Percentiles rank a stretch among this genome's conserved stretches.
These are phyloP conservation scores for Paecilomyces formosus DNA, from an alignment of 2,329 filamentous ascomycete species.

Conservation along the genomic window DNA sequence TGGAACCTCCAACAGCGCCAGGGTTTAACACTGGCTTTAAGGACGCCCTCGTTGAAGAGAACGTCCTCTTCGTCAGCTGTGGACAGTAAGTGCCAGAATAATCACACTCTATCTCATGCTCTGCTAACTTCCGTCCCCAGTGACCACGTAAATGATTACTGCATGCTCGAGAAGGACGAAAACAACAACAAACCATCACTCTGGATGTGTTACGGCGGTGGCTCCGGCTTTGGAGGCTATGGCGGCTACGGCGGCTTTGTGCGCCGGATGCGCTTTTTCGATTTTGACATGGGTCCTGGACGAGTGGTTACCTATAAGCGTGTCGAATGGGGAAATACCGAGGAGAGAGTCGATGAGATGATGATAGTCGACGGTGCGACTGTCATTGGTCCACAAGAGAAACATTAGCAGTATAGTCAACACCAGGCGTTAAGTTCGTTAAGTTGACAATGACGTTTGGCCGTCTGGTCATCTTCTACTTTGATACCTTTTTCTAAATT, in stretches of 20 bases:
- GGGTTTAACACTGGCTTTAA: slow-evolving; percentile 88
- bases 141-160: slow-evolving; percentile 97
- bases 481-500: background rate
- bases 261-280: slow-evolving; percentile 78
- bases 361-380: slow-evolving; percentile 54
- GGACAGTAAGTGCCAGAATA: slow-evolving; percentile 62
- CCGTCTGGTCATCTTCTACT: background rate
- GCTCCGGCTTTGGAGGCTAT: slow-evolving; percentile 87
- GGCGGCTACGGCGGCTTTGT: slow-evolving; percentile 82
- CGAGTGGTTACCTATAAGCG: slow-evolving; percentile 90
- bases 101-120: background rate
- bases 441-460: background rate
- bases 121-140: slow-evolving; percentile 34
- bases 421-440: no score
- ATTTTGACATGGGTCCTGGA: slow-evolving; percentile 85
- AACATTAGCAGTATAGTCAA: background rate
- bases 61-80: slow-evolving; percentile 78
- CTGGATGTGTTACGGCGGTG: slow-evolving; percentile 98
- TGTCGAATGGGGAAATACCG: slow-evolving; percentile 58
- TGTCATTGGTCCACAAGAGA: slow-evolving; percentile 32
- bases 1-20: slow-evolving; percentile 80
- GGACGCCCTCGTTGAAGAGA: slow-evolving; percentile 78
- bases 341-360: slow-evolving; percentile 50
- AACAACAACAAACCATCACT: slow-evolving; percentile 56
- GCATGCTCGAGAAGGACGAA: slow-evolving; percentile 56